phyloP scores from a whole-genome alignment of 371 early-diverging fungal species.

The Capillidium heterosporum region DNA sequence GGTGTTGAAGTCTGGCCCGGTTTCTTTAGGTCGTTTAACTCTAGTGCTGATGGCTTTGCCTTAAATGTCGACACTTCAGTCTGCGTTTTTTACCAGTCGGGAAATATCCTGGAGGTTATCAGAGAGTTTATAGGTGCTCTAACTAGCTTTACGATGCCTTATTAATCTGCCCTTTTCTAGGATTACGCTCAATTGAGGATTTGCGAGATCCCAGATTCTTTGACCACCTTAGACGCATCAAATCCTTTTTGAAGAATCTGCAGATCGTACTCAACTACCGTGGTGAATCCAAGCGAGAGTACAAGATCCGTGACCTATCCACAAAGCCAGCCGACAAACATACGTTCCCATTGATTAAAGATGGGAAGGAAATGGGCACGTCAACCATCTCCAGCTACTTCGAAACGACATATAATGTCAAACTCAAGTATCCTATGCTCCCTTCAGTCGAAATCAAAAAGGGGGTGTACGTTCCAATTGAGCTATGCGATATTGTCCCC shows the following conservation, averaged over 20 bases:
- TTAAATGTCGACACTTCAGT: background rate
- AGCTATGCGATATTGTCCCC: constrained; percentile 59
- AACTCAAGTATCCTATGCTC: constrained; percentile 49
- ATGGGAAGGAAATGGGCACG: constrained; percentile 9
- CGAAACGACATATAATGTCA: constrained; percentile 31
- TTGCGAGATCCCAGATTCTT: background rate
- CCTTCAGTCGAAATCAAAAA: constrained; percentile 63
- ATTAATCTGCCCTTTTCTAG: too few species aligned
- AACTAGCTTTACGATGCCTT: too few species aligned
- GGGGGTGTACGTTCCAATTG: constrained; percentile 60
- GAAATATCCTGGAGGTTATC: background rate
- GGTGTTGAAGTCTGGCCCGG: constrained; percentile 67
- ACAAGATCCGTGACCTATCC: background rate
- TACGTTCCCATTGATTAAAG: background rate
- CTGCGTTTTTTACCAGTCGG: background rate
- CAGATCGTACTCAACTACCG: background rate
- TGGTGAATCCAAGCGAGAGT: background rate
- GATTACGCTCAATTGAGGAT: too few species aligned
- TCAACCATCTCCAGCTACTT: constrained; percentile 63
- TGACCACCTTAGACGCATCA: background rate
- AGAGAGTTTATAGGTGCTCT: constrained; percentile 1
- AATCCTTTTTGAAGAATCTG: background rate
- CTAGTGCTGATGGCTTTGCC: constrained; percentile 11
- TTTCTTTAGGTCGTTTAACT: constrained; percentile 46
- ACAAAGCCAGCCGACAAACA: background rate